Percentiles rank a stretch among this genome's conserved stretches.
These are phyloP conservation scores for Cynara cardunculus DNA, from an alignment of 129 eudicot genomes.

Conservation along the genomic window DNA sequence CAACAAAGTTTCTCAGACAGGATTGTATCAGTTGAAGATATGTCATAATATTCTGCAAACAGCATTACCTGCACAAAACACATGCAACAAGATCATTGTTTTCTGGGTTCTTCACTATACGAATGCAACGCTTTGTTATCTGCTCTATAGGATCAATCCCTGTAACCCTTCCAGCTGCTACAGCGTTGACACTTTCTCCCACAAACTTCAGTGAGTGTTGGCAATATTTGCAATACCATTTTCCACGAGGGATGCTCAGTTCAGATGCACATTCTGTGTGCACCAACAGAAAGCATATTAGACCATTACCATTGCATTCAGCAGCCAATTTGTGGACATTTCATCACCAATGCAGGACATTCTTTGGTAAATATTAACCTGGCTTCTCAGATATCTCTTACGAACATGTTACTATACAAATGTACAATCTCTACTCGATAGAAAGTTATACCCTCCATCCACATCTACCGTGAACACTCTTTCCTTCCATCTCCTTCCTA, in stretches of 20 bases:
- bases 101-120: slow-evolving; percentile 68
- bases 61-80: slow-evolving; percentile 74
- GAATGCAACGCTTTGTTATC: slow-evolving; percentile 75
- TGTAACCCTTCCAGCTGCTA: slow-evolving; percentile 82
- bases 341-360: neutral
- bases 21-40: neutral
- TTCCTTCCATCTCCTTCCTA: no score
- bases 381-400: neutral
- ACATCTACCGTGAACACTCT: neutral
- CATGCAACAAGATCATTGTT: slow-evolving; percentile 66
- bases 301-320: neutral
- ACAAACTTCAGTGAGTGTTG: slow-evolving; percentile 49
- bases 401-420: neutral
- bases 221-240: slow-evolving; percentile 91
- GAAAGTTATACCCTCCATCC: neutral
- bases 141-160: slow-evolving; percentile 77
- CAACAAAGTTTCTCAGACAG: slow-evolving; percentile 16
- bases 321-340: neutral
- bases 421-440: neutral
- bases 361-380: neutral
- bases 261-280: slow-evolving; percentile 73
- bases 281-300: slow-evolving; percentile 6
- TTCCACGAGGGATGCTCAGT: slow-evolving; percentile 62
- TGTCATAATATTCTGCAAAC: neutral
- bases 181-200: slow-evolving; percentile 64